Conservation (phyloP, 495 filamentous ascomycete species). For the Neurospora sublineolata region DNA sequence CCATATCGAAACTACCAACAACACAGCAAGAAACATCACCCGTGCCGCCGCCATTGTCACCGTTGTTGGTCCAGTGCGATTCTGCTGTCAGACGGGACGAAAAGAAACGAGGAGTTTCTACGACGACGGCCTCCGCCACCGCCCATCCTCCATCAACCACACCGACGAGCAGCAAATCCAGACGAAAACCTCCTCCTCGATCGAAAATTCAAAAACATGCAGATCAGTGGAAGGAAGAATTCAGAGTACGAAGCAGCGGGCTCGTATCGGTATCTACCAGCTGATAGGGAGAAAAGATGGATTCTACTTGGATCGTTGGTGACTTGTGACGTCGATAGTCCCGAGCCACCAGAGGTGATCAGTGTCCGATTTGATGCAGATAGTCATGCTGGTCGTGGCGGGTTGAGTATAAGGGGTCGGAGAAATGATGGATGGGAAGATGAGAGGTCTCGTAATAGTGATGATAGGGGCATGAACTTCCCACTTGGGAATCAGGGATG, state of each 20-base stretch:
- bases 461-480: not conserved
- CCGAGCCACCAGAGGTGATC: not conserved
- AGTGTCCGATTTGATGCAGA: not conserved
- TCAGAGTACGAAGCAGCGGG: not conserved
- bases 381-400: not conserved
- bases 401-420: not conserved
- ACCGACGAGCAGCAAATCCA: not conserved
- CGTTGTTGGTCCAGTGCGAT: too few relatives aligned
- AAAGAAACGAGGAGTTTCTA: too few relatives aligned
- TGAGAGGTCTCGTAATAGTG: not conserved
- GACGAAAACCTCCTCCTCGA: not conserved
- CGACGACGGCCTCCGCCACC: too few relatives aligned
- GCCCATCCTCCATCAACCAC: too few relatives aligned
- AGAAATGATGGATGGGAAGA: not conserved
- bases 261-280: not conserved
- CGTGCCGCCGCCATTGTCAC: too few relatives aligned
- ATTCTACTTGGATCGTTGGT: too few relatives aligned
- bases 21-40: not conserved
- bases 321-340: not conserved
- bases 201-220: not conserved
- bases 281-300: not conserved
- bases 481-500: not conserved
- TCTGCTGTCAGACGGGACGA: too few relatives aligned
- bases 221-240: not conserved
- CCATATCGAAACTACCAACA: not conserved